These are phyloP conservation scores for Saccharomyces hybrid DNA, from an alignment of 1,139 yeast species.

Conservation along the genomic window DNA sequence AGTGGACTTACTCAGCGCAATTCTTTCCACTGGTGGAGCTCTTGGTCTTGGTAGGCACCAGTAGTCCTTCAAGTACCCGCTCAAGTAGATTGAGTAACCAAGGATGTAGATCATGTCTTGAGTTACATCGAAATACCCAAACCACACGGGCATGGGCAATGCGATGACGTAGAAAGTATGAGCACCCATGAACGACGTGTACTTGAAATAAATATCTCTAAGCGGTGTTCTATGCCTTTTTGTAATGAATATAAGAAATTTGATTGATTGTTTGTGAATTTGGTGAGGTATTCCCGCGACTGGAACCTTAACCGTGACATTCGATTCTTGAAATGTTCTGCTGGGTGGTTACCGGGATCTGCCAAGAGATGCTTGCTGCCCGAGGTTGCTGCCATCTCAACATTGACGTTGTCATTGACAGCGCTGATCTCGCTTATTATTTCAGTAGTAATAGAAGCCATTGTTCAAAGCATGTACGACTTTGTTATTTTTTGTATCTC, in stretches of 20 bases:
- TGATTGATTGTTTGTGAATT: slow-evolving; percentile 61
- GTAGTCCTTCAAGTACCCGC: slow-evolving; percentile 76
- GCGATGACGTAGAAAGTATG: slow-evolving; percentile 88
- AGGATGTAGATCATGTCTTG: slow-evolving; percentile 68
- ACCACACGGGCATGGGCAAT: slow-evolving; percentile 83
- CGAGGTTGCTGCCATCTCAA: background rate
- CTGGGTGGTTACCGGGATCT: slow-evolving; percentile 71
- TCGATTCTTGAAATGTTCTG: slow-evolving; percentile 53
- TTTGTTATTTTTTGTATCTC: background rate
- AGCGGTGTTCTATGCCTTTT: slow-evolving; percentile 40
- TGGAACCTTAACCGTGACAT: slow-evolving; percentile 55
- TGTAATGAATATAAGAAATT: slow-evolving; percentile 55
- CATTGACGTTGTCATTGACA: background rate
- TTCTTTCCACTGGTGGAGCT: slow-evolving; percentile 85
- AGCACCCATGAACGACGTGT: slow-evolving; percentile 84
- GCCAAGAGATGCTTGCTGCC: slow-evolving; percentile 23
- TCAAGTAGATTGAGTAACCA: slow-evolving; percentile 76
- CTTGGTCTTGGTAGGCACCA: slow-evolving; percentile 87
- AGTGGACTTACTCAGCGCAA: slow-evolving; percentile 83
- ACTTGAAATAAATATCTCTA: slow-evolving; percentile 72
- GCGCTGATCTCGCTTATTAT: background rate
- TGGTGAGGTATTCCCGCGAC: slow-evolving; percentile 50
- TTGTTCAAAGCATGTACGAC: background rate
- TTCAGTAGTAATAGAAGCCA: background rate
- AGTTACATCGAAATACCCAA: slow-evolving; percentile 54